Base-by-base conservation (phyloP, 208 protist genomes). In the Borovskyia barvae region DNA sequence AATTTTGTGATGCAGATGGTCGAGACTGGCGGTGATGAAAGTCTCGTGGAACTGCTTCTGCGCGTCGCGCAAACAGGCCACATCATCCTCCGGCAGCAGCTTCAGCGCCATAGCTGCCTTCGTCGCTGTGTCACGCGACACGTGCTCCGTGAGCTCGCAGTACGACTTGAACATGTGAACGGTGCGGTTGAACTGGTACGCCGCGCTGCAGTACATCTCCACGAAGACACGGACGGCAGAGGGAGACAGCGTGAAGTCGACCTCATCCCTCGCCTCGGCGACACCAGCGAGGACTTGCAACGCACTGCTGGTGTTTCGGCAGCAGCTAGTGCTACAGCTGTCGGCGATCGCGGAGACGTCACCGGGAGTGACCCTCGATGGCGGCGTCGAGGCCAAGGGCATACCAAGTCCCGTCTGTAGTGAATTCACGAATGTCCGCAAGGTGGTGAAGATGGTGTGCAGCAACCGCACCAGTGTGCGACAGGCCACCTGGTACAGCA, bases 141-240 rank as follows among this genome's bases (percentile, higher is more conserved):
- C 17, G 20, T 57, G 36, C 22, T 71, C n/a, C 0, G 30, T 15
- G 6, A n/a, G 2, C 20, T 49, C 51, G 45, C 51, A 66, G 35
- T 53, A 70, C 0, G 4, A 5, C 19, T 50, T 12, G 28, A 72
- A 32, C 36, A 54, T 64, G 30, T 36, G 19, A 4, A 77, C 49
- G 1, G 65, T 72, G 41, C 59, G 45, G 41, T 77, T 61, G 42
- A 77, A 59, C 43, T 77, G 56, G 54, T 67, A 62, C 36, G 67
- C n/a, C 12, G 40, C 36, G 32, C 25, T 15, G 48, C 62, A 72
- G 63, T 67, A 65, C 24, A 58, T 25, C 0, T 41, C 22, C 28
- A 51, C 20, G 6, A 70, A 36, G 9, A 15, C 37, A n/a, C 45
- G 36, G 12, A 33, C 47, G 20, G 42, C n/a, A 17, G 20, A 42